Base-by-base conservation (phyloP, 331 rosid genomes). In the Acacia concinna region DNA sequence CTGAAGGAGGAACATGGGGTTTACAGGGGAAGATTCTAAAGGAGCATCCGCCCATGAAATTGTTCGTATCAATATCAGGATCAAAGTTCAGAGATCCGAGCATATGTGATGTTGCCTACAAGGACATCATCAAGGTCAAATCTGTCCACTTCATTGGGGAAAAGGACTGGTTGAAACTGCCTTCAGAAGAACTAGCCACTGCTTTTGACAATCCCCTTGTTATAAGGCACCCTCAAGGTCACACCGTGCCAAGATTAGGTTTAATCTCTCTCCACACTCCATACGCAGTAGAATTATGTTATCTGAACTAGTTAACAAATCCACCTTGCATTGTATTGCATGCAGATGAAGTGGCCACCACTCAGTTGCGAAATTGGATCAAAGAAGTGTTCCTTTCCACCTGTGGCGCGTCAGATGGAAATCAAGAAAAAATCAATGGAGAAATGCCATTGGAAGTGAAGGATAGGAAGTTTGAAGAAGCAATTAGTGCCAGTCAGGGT, bases 241-340 rank as follows among this genome's bases (percentile, higher is more conserved):
- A 94, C 68, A 92, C 97, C 10, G 97, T 92, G 41, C 98, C 97
- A 2, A 86, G 97, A 83, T 70, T 92, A 86, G 97, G 98, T 94
- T 74, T 25, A 66, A 35, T 69, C 47, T 76, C 78, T 49, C 25
- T 20, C 25, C 47, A 34, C 66, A 0, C 71, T 63, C 5, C 13
- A 25, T 57, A 18, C 23, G 46, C 25, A 32, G 40, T 38, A 69
- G 43, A 60, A 40, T 7, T 54, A 38, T 60, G 64, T 15, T 46
- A 32, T 56, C 28, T 6, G 71, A 59, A 12, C 12, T 14, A 47
- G 30, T 59, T 56, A 43, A 30, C 68, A n/a, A 60, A 67, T 41
- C 68, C 73, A 57, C 73, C 43, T 31, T 46, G 67, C 71, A 34
- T 18, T 80, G 43, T 80, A 41, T 57, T 10, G 1, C 76, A 43